phyloP scores from a whole-genome alignment of 2,329 filamentous ascomycete species.

The Leptographium wingfieldii region DNA sequence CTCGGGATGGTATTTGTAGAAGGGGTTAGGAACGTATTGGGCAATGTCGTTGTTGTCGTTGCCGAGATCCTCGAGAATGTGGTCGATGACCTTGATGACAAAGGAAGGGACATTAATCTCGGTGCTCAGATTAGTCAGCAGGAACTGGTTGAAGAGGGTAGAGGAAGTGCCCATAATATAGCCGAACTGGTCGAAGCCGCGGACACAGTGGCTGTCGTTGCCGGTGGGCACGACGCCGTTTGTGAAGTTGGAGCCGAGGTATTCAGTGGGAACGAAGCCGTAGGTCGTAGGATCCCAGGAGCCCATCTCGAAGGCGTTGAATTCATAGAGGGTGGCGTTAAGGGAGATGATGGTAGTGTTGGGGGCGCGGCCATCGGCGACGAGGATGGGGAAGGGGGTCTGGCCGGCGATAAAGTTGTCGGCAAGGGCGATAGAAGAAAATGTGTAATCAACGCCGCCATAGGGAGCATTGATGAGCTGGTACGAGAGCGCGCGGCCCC shows the following conservation, averaged over 20 bases:
- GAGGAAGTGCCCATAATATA: constrained; percentile 80
- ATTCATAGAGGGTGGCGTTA: constrained; percentile 52
- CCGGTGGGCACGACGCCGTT: constrained; percentile 39
- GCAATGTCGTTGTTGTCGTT: constrained; percentile 35
- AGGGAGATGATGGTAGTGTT: constrained; percentile 29
- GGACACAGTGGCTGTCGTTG: constrained; percentile 48
- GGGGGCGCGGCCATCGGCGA: constrained; percentile 35
- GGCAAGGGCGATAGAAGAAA: constrained; percentile 50
- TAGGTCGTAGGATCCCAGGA: constrained; percentile 46
- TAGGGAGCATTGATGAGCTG: constrained; percentile 67
- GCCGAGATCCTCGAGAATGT: constrained; percentile 43
- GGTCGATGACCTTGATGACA: constrained; percentile 36
- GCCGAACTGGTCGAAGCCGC: constrained; percentile 71
- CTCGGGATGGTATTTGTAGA: constrained; percentile 35
- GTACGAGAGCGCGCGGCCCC: constrained; percentile 75
- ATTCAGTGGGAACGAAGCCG: constrained; percentile 47
- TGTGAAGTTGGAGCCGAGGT: constrained; percentile 45
- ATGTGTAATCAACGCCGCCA: constrained; percentile 68
- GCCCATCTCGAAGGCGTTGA: constrained; percentile 54
- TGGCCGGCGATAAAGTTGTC: constrained; percentile 28
- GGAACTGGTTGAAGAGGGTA: constrained; percentile 69
- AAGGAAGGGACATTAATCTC: constrained; percentile 30
- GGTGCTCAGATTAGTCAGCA: constrained; percentile 48
- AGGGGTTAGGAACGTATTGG: constrained; percentile 48
- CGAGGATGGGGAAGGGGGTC: constrained; percentile 35